A percentile compares a stretch with the other conserved stretches of the same genome.
These are phyloP conservation scores for Colletotrichum scovillei DNA, from an alignment of 2,329 filamentous ascomycete genomes.

Conservation along the genomic window DNA sequence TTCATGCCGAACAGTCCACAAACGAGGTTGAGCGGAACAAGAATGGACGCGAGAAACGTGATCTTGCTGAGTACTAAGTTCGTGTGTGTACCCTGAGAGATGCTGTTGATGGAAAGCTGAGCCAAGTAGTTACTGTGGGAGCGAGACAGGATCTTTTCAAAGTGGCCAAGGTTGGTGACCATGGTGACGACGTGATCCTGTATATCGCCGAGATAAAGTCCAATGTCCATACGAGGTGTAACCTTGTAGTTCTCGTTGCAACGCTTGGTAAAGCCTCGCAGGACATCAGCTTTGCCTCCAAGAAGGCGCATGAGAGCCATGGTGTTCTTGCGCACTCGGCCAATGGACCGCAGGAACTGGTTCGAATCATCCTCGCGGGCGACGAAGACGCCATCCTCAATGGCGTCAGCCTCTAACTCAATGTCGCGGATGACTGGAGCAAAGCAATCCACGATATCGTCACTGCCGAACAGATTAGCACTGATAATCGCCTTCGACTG, in stretches of 20 bases:
- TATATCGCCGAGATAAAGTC: conserved; percentile 95
- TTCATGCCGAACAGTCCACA: conserved; percentile 93
- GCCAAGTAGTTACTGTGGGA: conserved; percentile 97
- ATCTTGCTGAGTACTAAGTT: conserved; percentile 95
- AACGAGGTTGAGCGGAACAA: conserved; percentile 95
- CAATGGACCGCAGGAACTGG: conserved; percentile 87
- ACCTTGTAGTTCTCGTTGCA: conserved; percentile 98
- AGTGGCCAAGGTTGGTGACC: conserved; percentile 96
- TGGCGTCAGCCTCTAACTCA: conserved; percentile 88
- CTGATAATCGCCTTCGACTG: background rate
- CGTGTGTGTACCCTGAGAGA: conserved; percentile 86
- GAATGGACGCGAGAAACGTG: conserved; percentile 90
- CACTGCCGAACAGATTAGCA: conserved; percentile 61
- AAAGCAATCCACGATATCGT: conserved; percentile 97
- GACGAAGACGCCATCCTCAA: conserved; percentile 96
- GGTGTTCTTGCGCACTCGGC: conserved; percentile 91
- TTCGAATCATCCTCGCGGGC: conserved; percentile 91
- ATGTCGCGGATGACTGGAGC: conserved; percentile 89
- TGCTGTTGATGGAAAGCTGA: conserved; percentile 91
- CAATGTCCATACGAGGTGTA: conserved; percentile 95
- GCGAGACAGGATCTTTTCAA: conserved; percentile 96
- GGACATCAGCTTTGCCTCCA: conserved; percentile 97
- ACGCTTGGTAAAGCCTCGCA: conserved; percentile 96
- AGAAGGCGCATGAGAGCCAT: conserved; percentile 93
- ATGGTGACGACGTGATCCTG: conserved; percentile 99